Conservation (phyloP, 2,329 filamentous ascomycete genomes). For the Rutstroemia sp. region DNA sequence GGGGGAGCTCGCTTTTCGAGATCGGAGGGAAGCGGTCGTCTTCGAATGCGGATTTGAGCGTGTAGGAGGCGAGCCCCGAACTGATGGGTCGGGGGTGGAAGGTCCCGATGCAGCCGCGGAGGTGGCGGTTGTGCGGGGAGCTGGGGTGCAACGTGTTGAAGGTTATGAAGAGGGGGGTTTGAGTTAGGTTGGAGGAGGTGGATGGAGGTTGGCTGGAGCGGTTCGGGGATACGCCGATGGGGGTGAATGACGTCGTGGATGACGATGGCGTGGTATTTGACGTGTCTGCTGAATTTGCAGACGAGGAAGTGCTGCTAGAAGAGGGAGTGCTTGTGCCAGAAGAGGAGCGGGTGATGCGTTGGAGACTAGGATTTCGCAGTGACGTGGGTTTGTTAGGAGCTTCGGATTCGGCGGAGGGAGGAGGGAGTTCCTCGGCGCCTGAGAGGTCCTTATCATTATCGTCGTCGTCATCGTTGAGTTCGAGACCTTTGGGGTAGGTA, state of each 20-base stretch:
- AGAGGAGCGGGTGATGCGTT: slow-evolving; percentile 12
- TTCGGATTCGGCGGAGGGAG: not conserved
- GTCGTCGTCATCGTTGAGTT: slow-evolving; percentile 33
- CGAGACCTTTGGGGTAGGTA: slow-evolving; percentile 31
- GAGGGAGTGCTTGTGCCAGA: slow-evolving; percentile 2
- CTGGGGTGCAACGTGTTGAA: slow-evolving; percentile 68
- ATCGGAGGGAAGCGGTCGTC: slow-evolving; percentile 57
- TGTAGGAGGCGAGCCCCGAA: slow-evolving; percentile 69
- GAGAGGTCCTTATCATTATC: slow-evolving; percentile 10
- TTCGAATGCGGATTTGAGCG: slow-evolving; percentile 66
- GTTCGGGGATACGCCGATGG: slow-evolving; percentile 15
- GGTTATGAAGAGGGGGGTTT: slow-evolving; percentile 73
- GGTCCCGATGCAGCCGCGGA: slow-evolving; percentile 94
- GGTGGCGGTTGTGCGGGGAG: slow-evolving; percentile 33
- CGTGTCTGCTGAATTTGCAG: slow-evolving; percentile 25
- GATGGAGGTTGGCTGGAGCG: slow-evolving; percentile 14
- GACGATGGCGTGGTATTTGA: slow-evolving; percentile 36
- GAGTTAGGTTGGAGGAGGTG: slow-evolving; percentile 29
- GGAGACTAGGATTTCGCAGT: slow-evolving; percentile 14
- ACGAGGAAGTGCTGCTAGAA: slow-evolving; percentile 3
- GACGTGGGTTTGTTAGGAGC: not conserved
- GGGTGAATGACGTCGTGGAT: slow-evolving; percentile 31
- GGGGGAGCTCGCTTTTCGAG: slow-evolving; percentile 44
- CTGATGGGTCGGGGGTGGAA: slow-evolving; percentile 73
- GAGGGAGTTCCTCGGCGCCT: not conserved